Evolutionary conservation across 257 asterid species (phyloP).

Genomic region (Gentiana straminea): DNA sequence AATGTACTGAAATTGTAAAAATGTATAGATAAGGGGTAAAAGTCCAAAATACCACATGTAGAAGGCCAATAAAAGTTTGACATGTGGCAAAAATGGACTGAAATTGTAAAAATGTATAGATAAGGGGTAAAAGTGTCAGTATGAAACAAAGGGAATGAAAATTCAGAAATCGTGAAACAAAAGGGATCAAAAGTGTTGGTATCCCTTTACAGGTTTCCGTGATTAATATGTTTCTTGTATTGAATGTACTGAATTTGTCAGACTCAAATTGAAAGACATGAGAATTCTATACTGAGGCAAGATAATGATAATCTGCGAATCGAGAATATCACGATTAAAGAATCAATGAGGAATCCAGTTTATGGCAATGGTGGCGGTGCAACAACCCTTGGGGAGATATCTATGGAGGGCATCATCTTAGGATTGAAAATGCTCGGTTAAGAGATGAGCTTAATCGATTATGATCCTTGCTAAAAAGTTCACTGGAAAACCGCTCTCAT

Average conservation of each 20-base stretch:
- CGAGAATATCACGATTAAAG: constrained; percentile 61
- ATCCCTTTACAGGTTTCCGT: too few species aligned
- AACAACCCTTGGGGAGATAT: constrained; percentile 42
- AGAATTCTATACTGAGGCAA: constrained; percentile 53
- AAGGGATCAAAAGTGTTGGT: background rate
- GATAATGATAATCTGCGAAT: constrained; percentile 64
- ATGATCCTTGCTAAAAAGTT: constrained; percentile 38
- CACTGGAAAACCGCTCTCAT: constrained; percentile 25
- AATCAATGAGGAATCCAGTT: constrained; percentile 49
- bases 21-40: too few species aligned
- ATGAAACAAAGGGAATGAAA: too few species aligned
- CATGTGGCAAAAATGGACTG: too few species aligned
- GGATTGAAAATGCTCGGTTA: constrained; percentile 58
- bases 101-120: too few species aligned
- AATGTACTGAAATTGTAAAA: too few species aligned
- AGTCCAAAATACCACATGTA: too few species aligned
- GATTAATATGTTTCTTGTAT: too few species aligned
- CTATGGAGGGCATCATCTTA: constrained; percentile 52
- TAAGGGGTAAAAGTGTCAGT: too few species aligned
- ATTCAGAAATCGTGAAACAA: too few species aligned
- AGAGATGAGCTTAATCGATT: constrained; percentile 53
- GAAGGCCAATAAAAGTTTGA: too few species aligned
- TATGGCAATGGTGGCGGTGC: constrained; percentile 62
- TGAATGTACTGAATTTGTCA: constrained; percentile 2
- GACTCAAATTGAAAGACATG: constrained; percentile 75